Conservation (phyloP, 2,329 filamentous ascomycete genomes). For the Diplocarpon mali region DNA sequence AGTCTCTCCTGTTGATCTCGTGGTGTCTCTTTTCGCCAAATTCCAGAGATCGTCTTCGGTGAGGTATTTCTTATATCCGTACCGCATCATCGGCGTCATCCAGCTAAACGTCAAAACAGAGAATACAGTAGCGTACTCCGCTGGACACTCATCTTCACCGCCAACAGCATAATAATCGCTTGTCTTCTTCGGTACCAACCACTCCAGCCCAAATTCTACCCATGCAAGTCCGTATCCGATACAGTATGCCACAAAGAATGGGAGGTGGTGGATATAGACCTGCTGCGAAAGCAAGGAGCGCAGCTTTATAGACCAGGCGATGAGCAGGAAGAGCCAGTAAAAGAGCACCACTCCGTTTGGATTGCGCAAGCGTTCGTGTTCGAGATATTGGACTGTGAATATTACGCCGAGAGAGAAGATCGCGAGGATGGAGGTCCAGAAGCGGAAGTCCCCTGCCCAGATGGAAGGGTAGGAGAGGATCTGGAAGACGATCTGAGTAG, state of each 20-base stretch:
- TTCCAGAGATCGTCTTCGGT: constrained; percentile 97
- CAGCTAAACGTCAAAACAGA: constrained; percentile 89
- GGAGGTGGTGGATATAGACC: constrained; percentile 40
- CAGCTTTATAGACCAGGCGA: constrained; percentile 54
- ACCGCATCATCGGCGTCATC: constrained; percentile 98
- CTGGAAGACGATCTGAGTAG: constrained; percentile 51
- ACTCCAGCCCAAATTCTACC: constrained; percentile 55
- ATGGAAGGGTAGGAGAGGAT: constrained; percentile 44
- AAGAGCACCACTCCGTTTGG: constrained; percentile 62
- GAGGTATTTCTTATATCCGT: constrained; percentile 81
- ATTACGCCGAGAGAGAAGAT: constrained; percentile 52
- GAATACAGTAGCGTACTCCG: constrained; percentile 90
- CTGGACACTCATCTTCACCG: constrained; percentile 54
- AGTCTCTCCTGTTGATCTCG: constrained; percentile 55
- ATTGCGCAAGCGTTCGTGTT: constrained; percentile 58
- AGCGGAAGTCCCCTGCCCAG: constrained; percentile 56
- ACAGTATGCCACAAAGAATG: constrained; percentile 54
- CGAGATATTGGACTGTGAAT: constrained; percentile 55
- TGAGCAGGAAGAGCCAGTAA: constrained; percentile 61
- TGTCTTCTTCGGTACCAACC: constrained; percentile 56
- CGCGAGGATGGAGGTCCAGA: constrained; percentile 57
- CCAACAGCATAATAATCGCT: constrained; percentile 58
- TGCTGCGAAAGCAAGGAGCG: constrained; percentile 55
- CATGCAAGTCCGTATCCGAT: constrained; percentile 47
- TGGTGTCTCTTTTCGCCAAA: constrained; percentile 68